Percentiles rank a stretch among this genome's conserved stretches.
Conservation (phyloP, 176 grass and related monocot species). For the Pontederia paniculata region DNA sequence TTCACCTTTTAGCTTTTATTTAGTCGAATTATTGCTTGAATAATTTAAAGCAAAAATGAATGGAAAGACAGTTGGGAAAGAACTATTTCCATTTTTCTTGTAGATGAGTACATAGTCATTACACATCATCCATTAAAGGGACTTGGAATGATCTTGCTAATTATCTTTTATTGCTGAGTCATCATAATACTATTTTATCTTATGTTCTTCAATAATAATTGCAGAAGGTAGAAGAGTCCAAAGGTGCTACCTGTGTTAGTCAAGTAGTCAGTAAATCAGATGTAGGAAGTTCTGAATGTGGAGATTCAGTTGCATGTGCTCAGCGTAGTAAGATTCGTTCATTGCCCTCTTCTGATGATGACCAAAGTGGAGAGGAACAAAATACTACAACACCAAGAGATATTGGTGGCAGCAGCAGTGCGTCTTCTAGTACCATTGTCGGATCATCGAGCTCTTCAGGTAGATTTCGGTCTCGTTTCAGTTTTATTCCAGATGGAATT, state of each 20-base stretch:
- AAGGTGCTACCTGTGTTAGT: conserved; percentile 8
- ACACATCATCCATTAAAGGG: too few relatives aligned
- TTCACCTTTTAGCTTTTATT: too few relatives aligned
- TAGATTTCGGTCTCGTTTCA: conserved; percentile 34
- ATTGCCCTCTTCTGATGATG: conserved; percentile 17
- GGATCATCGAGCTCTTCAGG: conserved; percentile 25
- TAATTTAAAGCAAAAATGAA: too few relatives aligned
- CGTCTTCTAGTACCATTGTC: neutral
- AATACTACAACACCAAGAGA: conserved; percentile 25
- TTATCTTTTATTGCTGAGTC: too few relatives aligned
- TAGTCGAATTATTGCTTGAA: too few relatives aligned
- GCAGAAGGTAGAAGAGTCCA: conserved; percentile 10
- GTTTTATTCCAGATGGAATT: conserved; percentile 22
- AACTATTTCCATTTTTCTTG: too few relatives aligned
- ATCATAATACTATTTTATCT: too few relatives aligned
- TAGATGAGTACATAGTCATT: too few relatives aligned
- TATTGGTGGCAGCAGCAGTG: conserved; percentile 22
- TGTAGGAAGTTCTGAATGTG: conserved; percentile 15
- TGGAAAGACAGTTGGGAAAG: too few relatives aligned
- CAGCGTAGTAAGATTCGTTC: conserved; percentile 22
- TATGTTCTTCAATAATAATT: neutral
- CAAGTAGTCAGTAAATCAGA: conserved; percentile 24
- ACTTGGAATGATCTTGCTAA: too few relatives aligned
- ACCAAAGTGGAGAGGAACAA: conserved; percentile 25
- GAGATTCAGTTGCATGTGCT: conserved; percentile 10